Base-by-base conservation (phyloP, 352 stramenopile species). In the Phytophthora colocasiae region DNA sequence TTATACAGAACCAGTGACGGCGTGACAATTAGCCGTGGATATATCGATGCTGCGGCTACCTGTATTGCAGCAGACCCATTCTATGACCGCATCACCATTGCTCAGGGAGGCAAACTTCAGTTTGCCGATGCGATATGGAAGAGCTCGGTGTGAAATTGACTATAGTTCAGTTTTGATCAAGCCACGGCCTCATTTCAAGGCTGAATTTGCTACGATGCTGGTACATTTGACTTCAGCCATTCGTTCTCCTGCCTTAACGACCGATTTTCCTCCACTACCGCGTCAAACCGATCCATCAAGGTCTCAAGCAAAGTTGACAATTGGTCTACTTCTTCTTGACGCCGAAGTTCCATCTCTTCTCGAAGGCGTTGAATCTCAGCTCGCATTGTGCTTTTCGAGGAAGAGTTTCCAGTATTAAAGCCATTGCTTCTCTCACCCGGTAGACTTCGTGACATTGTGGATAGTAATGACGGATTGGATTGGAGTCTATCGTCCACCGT, bases 1-100 rank as follows among this genome's bases (percentile, higher is more conserved):
- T 39, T 88, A 8, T 83, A 88, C 46, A 68, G 57, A 38, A 76
- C 67, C 3, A 54, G 45, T 34, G 69, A 83, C 41, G 79, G 79
- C 15, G 44, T 45, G 17, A 69, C 58, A 19, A 36, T 87, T 19
- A 85, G 76, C 49, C 56, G 72, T 4, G 79, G 76, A 6, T 46
- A 65, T 22, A 73, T 84, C 19, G 64, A 62, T 24, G 57, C 58
- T 15, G 63, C 62, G 22, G 52, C 77, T 5, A 71, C 72, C 4
- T 79, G 69, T 43, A 67, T 85, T 56, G 60, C 66, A 6, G 66
- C 53, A 4, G 74, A 83, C 41, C 76, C 76, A 34, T 81, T 78
- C 27, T 26, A 69, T 3, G 66, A 78, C 27, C 74, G 74, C 4
- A 48, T 88, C 12, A 41, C 75, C 6, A 60, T 85, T 34, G 71